Conservation (phyloP, 169 alveolate genomes). For the Perkinsus olseni region DNA sequence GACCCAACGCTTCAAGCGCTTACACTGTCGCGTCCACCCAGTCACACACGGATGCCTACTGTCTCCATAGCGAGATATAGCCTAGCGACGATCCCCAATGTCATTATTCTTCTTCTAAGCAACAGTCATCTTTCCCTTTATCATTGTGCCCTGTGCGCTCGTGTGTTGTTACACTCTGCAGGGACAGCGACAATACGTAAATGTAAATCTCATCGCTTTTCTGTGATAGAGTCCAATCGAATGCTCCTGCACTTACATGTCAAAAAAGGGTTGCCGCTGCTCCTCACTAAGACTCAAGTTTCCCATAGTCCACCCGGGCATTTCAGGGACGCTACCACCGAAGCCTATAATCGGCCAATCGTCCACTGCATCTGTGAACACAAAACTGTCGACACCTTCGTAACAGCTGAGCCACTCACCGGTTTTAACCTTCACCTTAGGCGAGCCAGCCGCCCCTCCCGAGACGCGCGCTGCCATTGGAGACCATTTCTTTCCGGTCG, state of each 20-base stretch:
- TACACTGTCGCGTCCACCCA: no score
- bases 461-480: background rate
- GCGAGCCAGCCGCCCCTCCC: background rate
- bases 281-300: background rate
- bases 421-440: background rate
- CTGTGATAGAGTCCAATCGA: no score
- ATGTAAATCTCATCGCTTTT: no score
- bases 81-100: no score
- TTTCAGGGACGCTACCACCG: background rate
- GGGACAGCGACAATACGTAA: no score
- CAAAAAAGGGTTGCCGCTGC: background rate
- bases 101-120: no score
- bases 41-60: no score
- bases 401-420: background rate
- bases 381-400: background rate
- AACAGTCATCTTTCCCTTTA: no score
- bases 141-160: no score
- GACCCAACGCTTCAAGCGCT: no score
- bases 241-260: background rate
- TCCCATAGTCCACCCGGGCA: background rate
- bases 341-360: background rate
- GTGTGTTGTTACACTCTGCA: no score
- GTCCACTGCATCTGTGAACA: background rate
- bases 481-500: background rate
- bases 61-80: no score